phyloP scores from a whole-genome alignment of 192 early-diverging fungal species.

The Chytriomyces sp. region DNA sequence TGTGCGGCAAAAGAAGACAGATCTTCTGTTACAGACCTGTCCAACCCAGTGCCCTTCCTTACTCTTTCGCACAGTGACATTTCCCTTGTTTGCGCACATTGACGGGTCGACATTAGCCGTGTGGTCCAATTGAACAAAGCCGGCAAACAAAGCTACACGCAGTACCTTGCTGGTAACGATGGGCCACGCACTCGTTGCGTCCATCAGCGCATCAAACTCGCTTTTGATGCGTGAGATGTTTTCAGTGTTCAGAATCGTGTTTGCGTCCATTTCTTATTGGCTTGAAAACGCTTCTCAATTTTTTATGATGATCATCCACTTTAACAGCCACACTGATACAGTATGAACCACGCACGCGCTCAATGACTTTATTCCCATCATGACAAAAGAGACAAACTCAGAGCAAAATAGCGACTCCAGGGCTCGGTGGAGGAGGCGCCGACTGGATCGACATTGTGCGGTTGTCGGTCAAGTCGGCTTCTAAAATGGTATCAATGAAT shows the following conservation, averaged over 20 bases:
- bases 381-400: no score
- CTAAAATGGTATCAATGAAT: constrained; percentile 78
- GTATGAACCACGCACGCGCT: no score
- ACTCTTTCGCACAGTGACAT: constrained; percentile 20
- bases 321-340: no score
- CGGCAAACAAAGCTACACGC: neutral
- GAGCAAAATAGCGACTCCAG: no score
- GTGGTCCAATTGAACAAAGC: neutral
- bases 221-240: neutral
- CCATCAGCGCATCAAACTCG: neutral
- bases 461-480: constrained; percentile 36
- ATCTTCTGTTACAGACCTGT: neutral
- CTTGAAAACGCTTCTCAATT: no score
- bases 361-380: no score
- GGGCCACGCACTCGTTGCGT: neutral
- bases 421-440: no score
- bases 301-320: no score
- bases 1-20: neutral
- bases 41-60: constrained; percentile 21
- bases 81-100: neutral
- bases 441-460: no score
- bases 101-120: no score
- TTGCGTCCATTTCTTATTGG: neutral
- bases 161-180: neutral
- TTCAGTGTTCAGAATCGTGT: neutral